Evolutionary conservation across 176 grass and related monocot species (phyloP), one percentile per base, ranked within the genome.

Genomic region (Neostapfia colusana): DNA sequence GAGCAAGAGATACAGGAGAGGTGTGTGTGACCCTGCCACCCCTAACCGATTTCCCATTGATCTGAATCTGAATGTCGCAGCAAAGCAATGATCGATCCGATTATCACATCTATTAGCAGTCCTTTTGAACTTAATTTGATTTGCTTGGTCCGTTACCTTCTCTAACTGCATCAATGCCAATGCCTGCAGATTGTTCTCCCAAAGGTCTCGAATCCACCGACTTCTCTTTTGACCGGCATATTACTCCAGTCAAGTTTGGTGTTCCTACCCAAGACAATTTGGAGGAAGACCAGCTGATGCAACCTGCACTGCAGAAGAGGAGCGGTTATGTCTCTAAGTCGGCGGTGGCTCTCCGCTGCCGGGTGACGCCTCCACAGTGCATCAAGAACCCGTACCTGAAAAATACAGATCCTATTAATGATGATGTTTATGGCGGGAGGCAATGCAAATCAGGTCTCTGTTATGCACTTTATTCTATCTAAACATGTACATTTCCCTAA

Each of bases 361-460:
- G 89, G 70, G 89, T 95, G 72, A 94, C 85, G 80, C 91, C 95
- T 72, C 95, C 95, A 4, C 91, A 89, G 3, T 98, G 95, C 37
- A 90, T 98, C 74, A 92, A 84, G 74, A 98, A 98, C 66, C 91
- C 85, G 1, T 98, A 98, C 53, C 26, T 88, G 37, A 86, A 83
- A 24, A n/a, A n/a, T n/a, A 39, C 4, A 6, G 58, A 66, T 16
- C 27, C 89, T 56, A 64, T 57, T 37, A 83, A 76, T 90, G 85
- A 67, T 67, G 81, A 63, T 75, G 55, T 91, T 61, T 98, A 90
- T 35, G 87, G 67, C 20, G 77, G 85, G 63, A 90, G 87, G 65
- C 88, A 88, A 56, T 84, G 69, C 48, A 98, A 98, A 73, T 85
- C 77, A 70, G 95, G 95, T 99, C 63, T 23, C 14, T 10, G 42